A percentile compares a stretch with the other conserved stretches of the same genome.
Conservation (phyloP, 176 grass and related monocot species). For the Cymbopogon citratus region DNA sequence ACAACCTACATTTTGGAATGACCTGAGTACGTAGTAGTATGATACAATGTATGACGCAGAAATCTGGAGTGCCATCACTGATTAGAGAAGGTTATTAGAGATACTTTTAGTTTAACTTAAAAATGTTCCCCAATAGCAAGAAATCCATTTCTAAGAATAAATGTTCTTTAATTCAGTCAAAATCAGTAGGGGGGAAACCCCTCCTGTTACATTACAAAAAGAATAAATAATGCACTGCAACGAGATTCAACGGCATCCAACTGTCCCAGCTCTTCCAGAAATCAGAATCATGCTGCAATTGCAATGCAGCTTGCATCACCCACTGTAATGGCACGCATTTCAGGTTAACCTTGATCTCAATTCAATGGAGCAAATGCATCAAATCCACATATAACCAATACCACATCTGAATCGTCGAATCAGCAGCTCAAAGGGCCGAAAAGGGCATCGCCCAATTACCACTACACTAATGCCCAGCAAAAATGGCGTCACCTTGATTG, state of each 20-base stretch:
- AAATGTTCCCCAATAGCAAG: neutral
- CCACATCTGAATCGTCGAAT: neutral
- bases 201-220: too few relatives aligned
- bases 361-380: neutral
- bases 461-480: too few relatives aligned
- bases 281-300: neutral
- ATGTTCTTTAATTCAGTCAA: too few relatives aligned
- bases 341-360: neutral
- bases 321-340: neutral
- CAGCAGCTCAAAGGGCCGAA: neutral
- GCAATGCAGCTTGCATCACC: neutral
- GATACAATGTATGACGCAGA: neutral
- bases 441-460: neutral
- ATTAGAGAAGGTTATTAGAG: neutral
- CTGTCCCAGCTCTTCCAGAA: neutral
- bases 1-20: neutral
- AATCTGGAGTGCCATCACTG: neutral
- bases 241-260: neutral
- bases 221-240: neutral
- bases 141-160: neutral
- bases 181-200: too few relatives aligned
- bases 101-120: neutral
- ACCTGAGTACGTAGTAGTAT: neutral
- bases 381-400: neutral
- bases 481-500: neutral